phyloP scores from a whole-genome alignment of 352 stramenopile species.

The Pythium plurisporium region DNA sequence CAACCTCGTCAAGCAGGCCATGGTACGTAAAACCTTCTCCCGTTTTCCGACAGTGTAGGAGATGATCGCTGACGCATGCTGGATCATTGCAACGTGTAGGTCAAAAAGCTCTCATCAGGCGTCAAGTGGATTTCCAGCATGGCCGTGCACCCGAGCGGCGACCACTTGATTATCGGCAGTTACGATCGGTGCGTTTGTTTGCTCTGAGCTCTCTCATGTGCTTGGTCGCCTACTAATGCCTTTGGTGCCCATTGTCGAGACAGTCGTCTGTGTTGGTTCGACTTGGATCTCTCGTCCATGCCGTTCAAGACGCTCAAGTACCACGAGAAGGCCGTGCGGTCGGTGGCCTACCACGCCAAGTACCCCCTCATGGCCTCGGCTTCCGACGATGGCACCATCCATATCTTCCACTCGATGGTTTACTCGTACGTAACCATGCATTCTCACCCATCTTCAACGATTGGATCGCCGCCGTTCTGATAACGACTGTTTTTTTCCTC shows the following conservation, averaged over 20 bases:
- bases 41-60: too few species aligned
- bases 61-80: too few species aligned
- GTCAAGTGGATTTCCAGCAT: slow-evolving; percentile 99
- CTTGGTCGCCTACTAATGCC: not conserved
- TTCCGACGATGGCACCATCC: slow-evolving; percentile 97
- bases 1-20: slow-evolving; percentile 98
- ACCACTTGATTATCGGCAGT: slow-evolving; percentile 98
- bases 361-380: slow-evolving; percentile 99
- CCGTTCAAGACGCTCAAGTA: slow-evolving; percentile 99
- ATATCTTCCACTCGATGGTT: slow-evolving; percentile 99
- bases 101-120: slow-evolving; percentile 97
- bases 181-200: slow-evolving; percentile 87
- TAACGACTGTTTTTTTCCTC: slow-evolving; percentile 1
- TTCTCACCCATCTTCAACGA: not conserved
- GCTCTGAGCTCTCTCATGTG: not conserved
- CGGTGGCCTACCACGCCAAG: slow-evolving; percentile 91
- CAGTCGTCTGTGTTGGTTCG: slow-evolving; percentile 97
- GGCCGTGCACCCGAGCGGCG: slow-evolving; percentile 97
- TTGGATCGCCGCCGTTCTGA: not conserved
- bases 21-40: too few species aligned
- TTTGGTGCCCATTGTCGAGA: not conserved
- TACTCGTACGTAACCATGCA: slow-evolving; percentile 87
- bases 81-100: slow-evolving; percentile 18
- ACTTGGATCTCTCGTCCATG: slow-evolving; percentile 96
- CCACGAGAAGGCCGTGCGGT: slow-evolving; percentile 95